Evolutionary conservation across 2,329 filamentous ascomycete species (phyloP).

Genomic region (Colletotrichum brevisporum): DNA sequence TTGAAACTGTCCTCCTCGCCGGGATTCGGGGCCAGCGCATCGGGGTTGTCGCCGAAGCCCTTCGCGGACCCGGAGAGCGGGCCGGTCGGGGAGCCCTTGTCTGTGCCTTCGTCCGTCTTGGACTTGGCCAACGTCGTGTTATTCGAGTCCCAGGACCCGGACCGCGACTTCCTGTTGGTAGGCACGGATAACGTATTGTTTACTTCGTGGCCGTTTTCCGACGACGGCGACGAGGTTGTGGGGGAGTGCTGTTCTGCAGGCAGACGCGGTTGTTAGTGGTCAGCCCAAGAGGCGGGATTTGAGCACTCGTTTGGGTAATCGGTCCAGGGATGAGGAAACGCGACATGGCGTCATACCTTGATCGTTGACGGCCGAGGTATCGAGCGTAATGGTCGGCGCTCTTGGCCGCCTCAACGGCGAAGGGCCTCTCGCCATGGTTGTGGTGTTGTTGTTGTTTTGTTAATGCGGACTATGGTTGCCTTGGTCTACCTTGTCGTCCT

Average conservation of each 20-base stretch:
- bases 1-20: constrained; percentile 79
- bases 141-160: constrained; percentile 40
- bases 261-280: constrained; percentile 24
- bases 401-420: constrained; percentile 36
- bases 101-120: constrained; percentile 31
- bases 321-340: constrained; percentile 25
- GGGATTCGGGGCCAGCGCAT: constrained; percentile 54
- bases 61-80: constrained; percentile 32
- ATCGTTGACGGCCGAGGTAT: constrained; percentile 41
- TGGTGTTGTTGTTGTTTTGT: constrained; percentile 2
- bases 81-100: constrained; percentile 33
- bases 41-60: constrained; percentile 44
- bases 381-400: constrained; percentile 42
- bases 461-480: not conserved
- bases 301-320: constrained; percentile 5
- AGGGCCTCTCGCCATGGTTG: constrained; percentile 24
- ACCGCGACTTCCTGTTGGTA: constrained; percentile 39
- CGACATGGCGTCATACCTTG: constrained; percentile 38
- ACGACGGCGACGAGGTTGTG: constrained; percentile 31
- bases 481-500: not conserved
- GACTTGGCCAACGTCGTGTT: constrained; percentile 39
- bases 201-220: constrained; percentile 34
- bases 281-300: not conserved
- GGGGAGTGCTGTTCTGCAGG: constrained; percentile 22
- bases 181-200: constrained; percentile 41